Evolutionary conservation across 2,329 filamentous ascomycete genomes (phyloP).

Genomic region (Endoconidiophora polonica): DNA sequence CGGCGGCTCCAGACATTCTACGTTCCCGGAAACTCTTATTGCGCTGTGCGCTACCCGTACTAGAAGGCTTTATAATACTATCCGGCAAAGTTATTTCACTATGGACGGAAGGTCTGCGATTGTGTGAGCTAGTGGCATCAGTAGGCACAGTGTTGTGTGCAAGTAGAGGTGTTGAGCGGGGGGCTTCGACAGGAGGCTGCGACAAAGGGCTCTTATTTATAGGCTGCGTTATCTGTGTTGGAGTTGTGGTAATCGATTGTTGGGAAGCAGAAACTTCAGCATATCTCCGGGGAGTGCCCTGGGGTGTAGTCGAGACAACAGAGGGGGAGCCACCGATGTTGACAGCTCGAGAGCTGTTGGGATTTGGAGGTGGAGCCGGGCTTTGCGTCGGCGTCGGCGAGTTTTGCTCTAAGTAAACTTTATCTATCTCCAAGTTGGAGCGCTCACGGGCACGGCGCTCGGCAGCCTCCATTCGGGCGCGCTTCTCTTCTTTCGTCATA

Average conservation of each 20-base stretch:
- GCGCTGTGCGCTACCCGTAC: constrained; percentile 1
- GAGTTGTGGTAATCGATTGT: not conserved
- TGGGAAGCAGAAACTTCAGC: not conserved
- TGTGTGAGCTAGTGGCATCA: constrained; percentile 5
- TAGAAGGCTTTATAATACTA: not conserved
- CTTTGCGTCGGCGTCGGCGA: constrained; percentile 10
- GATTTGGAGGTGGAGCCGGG: not conserved
- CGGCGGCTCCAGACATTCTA: constrained; percentile 1
- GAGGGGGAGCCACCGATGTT: constrained; percentile 7
- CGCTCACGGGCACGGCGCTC: constrained; percentile 56
- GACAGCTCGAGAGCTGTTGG: constrained; percentile 1
- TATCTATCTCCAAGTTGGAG: constrained; percentile 24
- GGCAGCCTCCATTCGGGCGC: constrained; percentile 67
- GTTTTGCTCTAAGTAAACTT: constrained; percentile 8
- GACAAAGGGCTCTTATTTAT: constrained; percentile 3
- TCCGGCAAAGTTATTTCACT: constrained; percentile 7
- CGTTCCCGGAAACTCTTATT: constrained; percentile 8
- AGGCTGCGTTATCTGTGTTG: constrained; percentile 1
- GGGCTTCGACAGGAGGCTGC: constrained; percentile 1
- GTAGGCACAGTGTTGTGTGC: not conserved
- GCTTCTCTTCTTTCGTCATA: constrained; percentile 91
- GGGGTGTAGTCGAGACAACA: constrained; percentile 3
- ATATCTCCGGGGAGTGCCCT: constrained; percentile 2
- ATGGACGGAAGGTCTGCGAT: constrained; percentile 8
- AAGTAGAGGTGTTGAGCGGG: not conserved